A percentile compares a stretch with the other conserved stretches of the same genome.
phyloP scores from a whole-genome alignment of 768 basidiomycete species.

The Pholiota molesta region DNA sequence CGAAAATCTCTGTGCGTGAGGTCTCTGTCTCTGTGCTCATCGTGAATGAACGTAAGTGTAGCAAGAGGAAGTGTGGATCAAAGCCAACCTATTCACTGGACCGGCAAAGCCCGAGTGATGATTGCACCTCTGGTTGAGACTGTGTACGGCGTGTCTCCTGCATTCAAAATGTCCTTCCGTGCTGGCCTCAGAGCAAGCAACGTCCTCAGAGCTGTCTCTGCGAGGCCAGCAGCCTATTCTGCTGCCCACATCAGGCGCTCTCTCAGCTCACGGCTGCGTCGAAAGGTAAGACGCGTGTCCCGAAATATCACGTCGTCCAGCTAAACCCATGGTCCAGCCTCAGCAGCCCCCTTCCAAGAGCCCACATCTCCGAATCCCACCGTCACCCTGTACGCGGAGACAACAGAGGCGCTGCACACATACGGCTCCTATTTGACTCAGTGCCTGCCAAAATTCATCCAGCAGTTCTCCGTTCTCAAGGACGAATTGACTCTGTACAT shows the following conservation, averaged over 20 bases:
- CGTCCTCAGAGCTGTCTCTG: conserved; percentile 42
- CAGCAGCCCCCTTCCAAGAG: conserved; percentile 83
- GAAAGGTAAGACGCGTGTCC: conserved; percentile 44
- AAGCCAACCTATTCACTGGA: conserved; percentile 17
- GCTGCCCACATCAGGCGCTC: conserved; percentile 33
- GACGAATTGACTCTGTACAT: conserved; percentile 93
- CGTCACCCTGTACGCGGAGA: conserved; percentile 66
- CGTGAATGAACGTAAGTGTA: conserved; percentile 6
- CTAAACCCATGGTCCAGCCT: conserved; percentile 42
- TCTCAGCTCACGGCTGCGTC: conserved; percentile 49
- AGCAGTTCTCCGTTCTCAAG: conserved; percentile 96
- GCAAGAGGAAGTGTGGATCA: background rate
- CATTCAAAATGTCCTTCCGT: conserved; percentile 37
- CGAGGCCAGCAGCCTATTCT: conserved; percentile 33
- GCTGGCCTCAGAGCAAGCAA: conserved; percentile 45
- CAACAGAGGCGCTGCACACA: conserved; percentile 80
- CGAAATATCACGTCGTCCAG: conserved; percentile 16
- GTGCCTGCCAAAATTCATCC: conserved; percentile 95
- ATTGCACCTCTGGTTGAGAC: conserved; percentile 18
- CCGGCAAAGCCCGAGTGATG: conserved; percentile 38
- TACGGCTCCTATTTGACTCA: conserved; percentile 94
- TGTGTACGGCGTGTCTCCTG: conserved; percentile 16
- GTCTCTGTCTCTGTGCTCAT: conserved; percentile 24
- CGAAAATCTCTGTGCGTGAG: conserved; percentile 52
- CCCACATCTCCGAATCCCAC: conserved; percentile 89